phyloP scores from a whole-genome alignment of 1,139 yeast genomes.

The Geotrichum bryndzae region DNA sequence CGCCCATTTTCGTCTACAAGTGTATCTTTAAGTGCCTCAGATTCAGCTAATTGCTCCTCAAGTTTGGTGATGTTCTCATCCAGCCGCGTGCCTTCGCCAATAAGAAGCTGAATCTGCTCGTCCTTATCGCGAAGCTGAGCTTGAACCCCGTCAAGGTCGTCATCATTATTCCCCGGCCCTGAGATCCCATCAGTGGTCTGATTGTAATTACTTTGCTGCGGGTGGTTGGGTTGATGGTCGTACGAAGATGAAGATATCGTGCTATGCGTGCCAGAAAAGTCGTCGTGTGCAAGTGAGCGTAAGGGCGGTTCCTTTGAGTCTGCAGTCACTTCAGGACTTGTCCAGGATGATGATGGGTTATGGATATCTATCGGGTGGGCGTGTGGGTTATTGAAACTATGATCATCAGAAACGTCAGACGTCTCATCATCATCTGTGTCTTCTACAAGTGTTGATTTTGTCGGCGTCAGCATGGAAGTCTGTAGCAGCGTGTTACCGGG shows the following conservation, averaged over 20 bases:
- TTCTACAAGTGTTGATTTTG: slow-evolving; percentile 20
- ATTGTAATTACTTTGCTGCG: not conserved
- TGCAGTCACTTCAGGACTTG: not conserved
- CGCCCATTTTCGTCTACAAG: slow-evolving; percentile 33
- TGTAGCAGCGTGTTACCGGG: slow-evolving; percentile 9
- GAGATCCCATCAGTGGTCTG: not conserved
- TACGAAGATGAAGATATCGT: not conserved
- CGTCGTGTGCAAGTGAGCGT: not conserved
- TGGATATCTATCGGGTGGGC: slow-evolving; percentile 3
- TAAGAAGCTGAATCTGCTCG: slow-evolving; percentile 30
- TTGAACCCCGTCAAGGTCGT: slow-evolving; percentile 5
- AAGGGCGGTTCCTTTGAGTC: not conserved
- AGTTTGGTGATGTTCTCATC: slow-evolving; percentile 28
- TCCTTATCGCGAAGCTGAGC: slow-evolving; percentile 25
- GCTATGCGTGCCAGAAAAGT: not conserved
- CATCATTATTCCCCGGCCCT: not conserved
- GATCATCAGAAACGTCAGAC: slow-evolving; percentile 3
- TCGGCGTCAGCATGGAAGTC: slow-evolving; percentile 12
- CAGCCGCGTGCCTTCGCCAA: slow-evolving; percentile 31
- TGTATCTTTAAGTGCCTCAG: slow-evolving; percentile 29
- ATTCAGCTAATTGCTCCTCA: slow-evolving; percentile 30
- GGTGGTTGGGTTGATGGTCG: not conserved
- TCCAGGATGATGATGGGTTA: not conserved
- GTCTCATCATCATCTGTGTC: slow-evolving; percentile 28
- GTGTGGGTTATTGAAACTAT: slow-evolving; percentile 1